Conservation (phyloP, 1,284 basidiomycete genomes). For the Volvariella volvacea region DNA sequence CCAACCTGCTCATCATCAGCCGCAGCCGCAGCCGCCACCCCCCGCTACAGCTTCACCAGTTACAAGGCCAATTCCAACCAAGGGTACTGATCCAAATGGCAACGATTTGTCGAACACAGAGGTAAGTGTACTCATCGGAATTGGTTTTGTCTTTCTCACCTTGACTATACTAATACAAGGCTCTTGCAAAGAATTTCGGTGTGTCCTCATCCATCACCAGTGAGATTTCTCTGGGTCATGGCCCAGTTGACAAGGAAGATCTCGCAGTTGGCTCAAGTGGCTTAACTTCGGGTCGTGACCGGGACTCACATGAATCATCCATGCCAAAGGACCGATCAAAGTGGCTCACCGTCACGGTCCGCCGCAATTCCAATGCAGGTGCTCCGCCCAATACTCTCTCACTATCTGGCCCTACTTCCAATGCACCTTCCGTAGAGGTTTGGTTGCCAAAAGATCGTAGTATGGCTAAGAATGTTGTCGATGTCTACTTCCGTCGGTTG, state of each 20-base stretch:
- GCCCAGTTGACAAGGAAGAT: conserved; percentile 57
- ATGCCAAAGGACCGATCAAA: conserved; percentile 52
- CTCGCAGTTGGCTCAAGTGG: conserved; percentile 67
- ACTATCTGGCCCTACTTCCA: conserved; percentile 21
- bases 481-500: conserved; percentile 67
- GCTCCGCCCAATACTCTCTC: conserved; percentile 25
- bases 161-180: conserved; percentile 24
- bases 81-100: conserved; percentile 68
- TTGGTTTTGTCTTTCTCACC: conserved; percentile 2
- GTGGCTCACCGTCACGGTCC: conserved; percentile 52
- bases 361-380: conserved; percentile 33
- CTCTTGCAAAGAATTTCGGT: conserved; percentile 73
- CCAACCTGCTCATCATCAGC: conserved; percentile 18
- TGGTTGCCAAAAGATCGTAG: conserved; percentile 71
- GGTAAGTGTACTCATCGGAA: conserved; percentile 22
- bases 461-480: conserved; percentile 54
- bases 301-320: conserved; percentile 45
- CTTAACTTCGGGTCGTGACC: conserved; percentile 61
- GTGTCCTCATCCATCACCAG: conserved; percentile 64
- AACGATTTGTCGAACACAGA: conserved; percentile 70
- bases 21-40: conserved; percentile 21
- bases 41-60: conserved; percentile 14
- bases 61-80: conserved; percentile 19
- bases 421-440: conserved; percentile 36
- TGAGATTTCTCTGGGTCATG: conserved; percentile 42